Evolutionary conservation across 2,329 filamentous ascomycete genomes (phyloP).

Genomic region (Calonectria pseudoreteaudii): DNA sequence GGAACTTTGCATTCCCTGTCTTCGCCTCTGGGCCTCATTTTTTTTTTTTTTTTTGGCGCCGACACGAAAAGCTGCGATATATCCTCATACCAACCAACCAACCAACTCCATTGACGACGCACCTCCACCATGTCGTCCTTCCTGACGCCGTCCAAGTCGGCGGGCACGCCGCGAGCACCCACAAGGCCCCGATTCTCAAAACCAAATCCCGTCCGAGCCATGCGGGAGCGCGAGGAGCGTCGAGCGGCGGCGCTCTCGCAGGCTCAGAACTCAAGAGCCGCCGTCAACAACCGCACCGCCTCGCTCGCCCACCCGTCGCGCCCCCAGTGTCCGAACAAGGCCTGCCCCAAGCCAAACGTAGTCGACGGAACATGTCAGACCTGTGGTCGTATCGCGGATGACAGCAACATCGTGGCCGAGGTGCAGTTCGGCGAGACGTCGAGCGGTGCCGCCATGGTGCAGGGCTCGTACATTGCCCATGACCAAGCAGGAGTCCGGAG

Average conservation of each 20-base stretch:
- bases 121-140: conserved; percentile 59
- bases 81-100: background rate
- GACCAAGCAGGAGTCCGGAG: conserved; percentile 84
- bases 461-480: conserved; percentile 88
- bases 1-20: conserved; percentile 10
- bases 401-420: conserved; percentile 92
- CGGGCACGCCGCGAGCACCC: conserved; percentile 37
- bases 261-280: conserved; percentile 43
- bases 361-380: conserved; percentile 79
- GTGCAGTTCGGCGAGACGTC: conserved; percentile 91
- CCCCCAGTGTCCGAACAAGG: conserved; percentile 68
- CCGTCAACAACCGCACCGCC: conserved; percentile 46
- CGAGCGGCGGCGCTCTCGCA: conserved; percentile 51
- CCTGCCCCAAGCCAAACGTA: conserved; percentile 71
- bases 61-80: background rate
- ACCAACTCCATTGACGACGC: background rate
- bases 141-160: conserved; percentile 55
- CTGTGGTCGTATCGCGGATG: conserved; percentile 86
- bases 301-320: conserved; percentile 50
- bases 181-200: conserved; percentile 56
- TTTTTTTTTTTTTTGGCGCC: background rate
- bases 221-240: conserved; percentile 63
- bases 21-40: background rate
- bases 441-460: conserved; percentile 87
- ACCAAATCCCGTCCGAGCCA: conserved; percentile 62